phyloP scores from a whole-genome alignment of 75 land plant genomes.

The Pseudotsuga menziesii region DNA sequence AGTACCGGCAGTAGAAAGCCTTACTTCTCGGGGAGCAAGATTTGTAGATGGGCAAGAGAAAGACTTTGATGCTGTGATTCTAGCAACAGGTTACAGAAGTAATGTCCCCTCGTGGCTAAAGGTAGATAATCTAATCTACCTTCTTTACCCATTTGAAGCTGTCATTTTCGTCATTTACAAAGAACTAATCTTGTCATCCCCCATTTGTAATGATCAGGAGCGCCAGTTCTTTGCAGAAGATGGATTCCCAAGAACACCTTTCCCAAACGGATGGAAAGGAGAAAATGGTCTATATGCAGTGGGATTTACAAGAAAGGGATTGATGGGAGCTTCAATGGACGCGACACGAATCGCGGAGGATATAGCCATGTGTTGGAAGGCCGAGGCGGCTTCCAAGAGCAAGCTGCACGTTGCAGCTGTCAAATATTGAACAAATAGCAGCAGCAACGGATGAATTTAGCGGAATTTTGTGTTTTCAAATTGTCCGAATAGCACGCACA shows the following conservation, averaged over 20 bases:
- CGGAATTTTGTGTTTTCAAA: too few relatives aligned
- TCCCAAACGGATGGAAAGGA: conserved; percentile 37
- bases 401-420: too few relatives aligned
- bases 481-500: too few relatives aligned
- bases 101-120: conserved; percentile 83
- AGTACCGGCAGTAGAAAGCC: conserved; percentile 25
- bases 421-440: too few relatives aligned
- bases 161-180: background rate
- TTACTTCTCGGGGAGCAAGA: conserved; percentile 21
- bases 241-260: conserved; percentile 35
- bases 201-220: conserved; percentile 19
- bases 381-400: background rate
- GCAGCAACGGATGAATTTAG: too few relatives aligned
- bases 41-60: conserved; percentile 36
- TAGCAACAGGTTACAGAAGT: conserved; percentile 77
- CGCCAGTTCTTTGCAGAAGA: conserved; percentile 18
- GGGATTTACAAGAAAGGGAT: conserved; percentile 34
- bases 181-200: background rate
- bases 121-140: conserved; percentile 22
- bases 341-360: conserved; percentile 30
- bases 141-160: background rate
- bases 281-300: conserved; percentile 24
- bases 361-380: conserved; percentile 26
- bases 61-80: conserved; percentile 40
- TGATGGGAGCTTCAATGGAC: conserved; percentile 28